These are phyloP conservation scores for Chrysanthemum makinoi DNA, from an alignment of 129 eudicot genomes.

Conservation along the genomic window DNA sequence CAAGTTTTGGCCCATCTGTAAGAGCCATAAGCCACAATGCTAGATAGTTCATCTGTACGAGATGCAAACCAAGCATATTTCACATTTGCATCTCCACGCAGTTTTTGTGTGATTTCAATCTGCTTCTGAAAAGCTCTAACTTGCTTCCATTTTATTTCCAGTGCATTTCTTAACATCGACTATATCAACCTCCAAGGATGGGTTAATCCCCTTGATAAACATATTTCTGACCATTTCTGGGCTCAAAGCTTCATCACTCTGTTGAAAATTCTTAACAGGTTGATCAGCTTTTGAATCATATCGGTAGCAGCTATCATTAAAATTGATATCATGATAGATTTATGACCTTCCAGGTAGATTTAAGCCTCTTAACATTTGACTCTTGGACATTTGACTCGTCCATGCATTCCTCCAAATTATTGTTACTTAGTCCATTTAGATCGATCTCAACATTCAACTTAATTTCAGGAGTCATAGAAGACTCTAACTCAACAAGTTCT, in stretches of 20 bases:
- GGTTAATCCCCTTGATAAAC: conserved; percentile 35
- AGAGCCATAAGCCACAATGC: conserved; percentile 42
- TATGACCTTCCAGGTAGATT: conserved; percentile 29
- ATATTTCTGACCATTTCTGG: conserved; percentile 42
- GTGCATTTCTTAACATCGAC: conserved; percentile 29
- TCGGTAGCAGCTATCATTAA: conserved; percentile 27
- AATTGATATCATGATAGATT: neutral
- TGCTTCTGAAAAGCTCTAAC: conserved; percentile 60
- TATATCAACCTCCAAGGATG: conserved; percentile 22
- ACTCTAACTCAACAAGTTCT: conserved; percentile 27
- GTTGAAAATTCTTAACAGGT: conserved; percentile 33
- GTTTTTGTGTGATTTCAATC: conserved; percentile 49
- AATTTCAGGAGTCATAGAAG: conserved; percentile 36
- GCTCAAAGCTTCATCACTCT: conserved; percentile 32
- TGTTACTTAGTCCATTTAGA: conserved; percentile 39
- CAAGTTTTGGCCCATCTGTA: conserved; percentile 39
- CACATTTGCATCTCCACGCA: conserved; percentile 56
- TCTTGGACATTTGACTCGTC: conserved; percentile 51
- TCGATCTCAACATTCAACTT: conserved; percentile 61
- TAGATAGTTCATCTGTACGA: conserved; percentile 33
- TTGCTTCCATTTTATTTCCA: conserved; percentile 32
- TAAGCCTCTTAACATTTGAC: conserved; percentile 46
- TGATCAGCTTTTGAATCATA: conserved; percentile 28
- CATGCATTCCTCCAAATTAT: conserved; percentile 42
- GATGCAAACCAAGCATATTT: conserved; percentile 53